Evolutionary conservation across 2,329 filamentous ascomycete genomes (phyloP).

Genomic region (Scytalidium sp.): DNA sequence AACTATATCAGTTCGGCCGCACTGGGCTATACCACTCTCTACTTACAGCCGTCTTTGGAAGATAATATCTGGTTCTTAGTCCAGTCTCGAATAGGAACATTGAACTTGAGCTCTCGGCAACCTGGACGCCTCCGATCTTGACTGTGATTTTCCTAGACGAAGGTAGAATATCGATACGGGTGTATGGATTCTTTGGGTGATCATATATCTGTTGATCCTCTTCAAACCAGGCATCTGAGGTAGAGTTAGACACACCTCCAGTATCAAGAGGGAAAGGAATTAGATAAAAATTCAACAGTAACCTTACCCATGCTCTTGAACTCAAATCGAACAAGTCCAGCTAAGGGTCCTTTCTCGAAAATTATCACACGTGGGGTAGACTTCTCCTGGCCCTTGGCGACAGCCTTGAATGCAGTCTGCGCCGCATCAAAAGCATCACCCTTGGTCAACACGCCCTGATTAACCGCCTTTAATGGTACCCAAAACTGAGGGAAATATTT

Average conservation of each 20-base stretch:
- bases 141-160: constrained; percentile 52
- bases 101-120: constrained; percentile 40
- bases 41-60: constrained; percentile 42
- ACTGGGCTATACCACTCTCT: not conserved
- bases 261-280: not conserved
- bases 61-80: constrained; percentile 55
- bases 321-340: constrained; percentile 33
- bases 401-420: constrained; percentile 3
- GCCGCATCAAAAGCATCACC: constrained; percentile 14
- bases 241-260: not conserved
- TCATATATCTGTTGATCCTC: constrained; percentile 56
- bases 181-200: constrained; percentile 65
- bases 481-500: constrained; percentile 44
- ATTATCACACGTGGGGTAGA: constrained; percentile 31
- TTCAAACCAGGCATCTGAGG: constrained; percentile 47
- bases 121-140: constrained; percentile 38
- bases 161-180: constrained; percentile 57
- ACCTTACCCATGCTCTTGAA: constrained; percentile 35
- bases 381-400: constrained; percentile 13
- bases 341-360: constrained; percentile 26
- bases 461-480: constrained; percentile 31
- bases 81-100: constrained; percentile 59
- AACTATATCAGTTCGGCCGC: constrained; percentile 35
- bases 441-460: constrained; percentile 28
- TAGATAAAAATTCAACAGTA: constrained; percentile 1